Evolutionary conservation across 75 land plant genomes (phyloP), one percentile per base, ranked within the genome.

Genomic region (Isoetes taiwanensis): DNA sequence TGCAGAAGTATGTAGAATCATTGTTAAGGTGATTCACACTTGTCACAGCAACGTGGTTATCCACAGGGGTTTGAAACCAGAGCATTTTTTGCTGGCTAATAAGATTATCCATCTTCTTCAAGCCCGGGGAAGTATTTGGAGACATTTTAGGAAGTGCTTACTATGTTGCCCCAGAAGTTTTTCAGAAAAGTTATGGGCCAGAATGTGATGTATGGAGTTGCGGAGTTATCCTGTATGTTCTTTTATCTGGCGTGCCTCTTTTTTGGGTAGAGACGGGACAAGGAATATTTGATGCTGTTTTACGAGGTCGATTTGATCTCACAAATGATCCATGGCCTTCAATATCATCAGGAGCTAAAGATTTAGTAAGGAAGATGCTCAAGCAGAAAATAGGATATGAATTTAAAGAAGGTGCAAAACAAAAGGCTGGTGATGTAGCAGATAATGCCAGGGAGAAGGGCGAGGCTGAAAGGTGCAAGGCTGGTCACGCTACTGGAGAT

Each of bases 51-150:
- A 6, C 6, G 6, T 19, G n/a, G 6, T 6, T 5, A 8, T 46
- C 6, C 19, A 46, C 50, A 5, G 50, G n/a, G 50, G 23, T 46
- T n/a, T 46, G 12, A 46, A 46, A 23, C 50, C 50, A 5, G 50
- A 46, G 50, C 16, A 46, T 46, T 46, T 46, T 23, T 46, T 46
- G 50, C 50, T 46, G 6, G 50, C 50, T 4, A 46, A 46, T n/a
- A 46, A 46, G 50, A n/a, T n/a, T n/a, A n/a, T n/a, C n/a, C n/a
- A n/a, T n/a, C n/a, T n/a, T n/a, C n/a, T n/a, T n/a, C n/a, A n/a
- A n/a, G n/a, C n/a, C n/a, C n/a, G n/a, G n/a, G n/a, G n/a, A n/a
- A n/a, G n/a, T n/a, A n/a, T n/a, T n/a, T n/a, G 23, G 23, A 16
- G 50, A 46, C 21, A 46, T 46, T 23, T 19, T 46, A 23, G 50